Evolutionary conservation across 163 green algal species (phyloP).

Genomic region (Scenedesmus sp.): DNA sequence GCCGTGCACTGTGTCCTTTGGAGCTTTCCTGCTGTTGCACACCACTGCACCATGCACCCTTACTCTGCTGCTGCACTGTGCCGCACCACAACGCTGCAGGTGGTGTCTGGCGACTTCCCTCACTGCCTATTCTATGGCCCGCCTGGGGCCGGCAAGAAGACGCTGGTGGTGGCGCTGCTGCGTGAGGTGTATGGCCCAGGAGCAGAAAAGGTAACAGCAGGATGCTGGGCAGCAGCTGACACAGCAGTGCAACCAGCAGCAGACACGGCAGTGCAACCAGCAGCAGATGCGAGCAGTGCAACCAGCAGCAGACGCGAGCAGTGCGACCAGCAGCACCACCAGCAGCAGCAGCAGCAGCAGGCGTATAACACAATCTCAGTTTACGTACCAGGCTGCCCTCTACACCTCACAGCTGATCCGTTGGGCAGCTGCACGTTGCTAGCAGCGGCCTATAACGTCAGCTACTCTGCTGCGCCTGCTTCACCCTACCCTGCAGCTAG

Average conservation of each 20-base stretch:
- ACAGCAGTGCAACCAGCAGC: not conserved
- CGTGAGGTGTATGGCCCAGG: conserved; percentile 92
- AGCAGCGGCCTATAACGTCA: too few species aligned
- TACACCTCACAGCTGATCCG: too few species aligned
- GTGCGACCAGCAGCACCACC: too few species aligned
- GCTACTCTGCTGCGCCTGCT: too few species aligned
- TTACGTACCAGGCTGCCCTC: too few species aligned
- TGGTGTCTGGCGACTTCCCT: conserved; percentile 89
- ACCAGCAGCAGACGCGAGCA: not conserved
- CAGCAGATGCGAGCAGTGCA: not conserved
- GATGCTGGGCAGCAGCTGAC: not conserved
- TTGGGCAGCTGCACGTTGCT: too few species aligned
- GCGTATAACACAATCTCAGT: too few species aligned
- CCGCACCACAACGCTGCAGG: conserved; percentile 61
- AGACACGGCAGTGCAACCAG: not conserved
- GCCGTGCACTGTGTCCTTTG: too few species aligned
- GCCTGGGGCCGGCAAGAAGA: conserved; percentile 97
- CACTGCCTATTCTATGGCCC: conserved; percentile 98
- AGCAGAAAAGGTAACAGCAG: conserved; percentile 85
- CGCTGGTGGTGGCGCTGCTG: conserved; percentile 93
- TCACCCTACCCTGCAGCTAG: too few species aligned
- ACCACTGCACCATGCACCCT: too few species aligned
- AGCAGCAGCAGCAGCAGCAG: too few species aligned
- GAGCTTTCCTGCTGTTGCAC: too few species aligned
- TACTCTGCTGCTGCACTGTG: not conserved